Evolutionary conservation across 768 basidiomycete genomes (phyloP), one percentile per base, ranked within the genome.

Genomic region (Hydnomerulius pinastri): DNA sequence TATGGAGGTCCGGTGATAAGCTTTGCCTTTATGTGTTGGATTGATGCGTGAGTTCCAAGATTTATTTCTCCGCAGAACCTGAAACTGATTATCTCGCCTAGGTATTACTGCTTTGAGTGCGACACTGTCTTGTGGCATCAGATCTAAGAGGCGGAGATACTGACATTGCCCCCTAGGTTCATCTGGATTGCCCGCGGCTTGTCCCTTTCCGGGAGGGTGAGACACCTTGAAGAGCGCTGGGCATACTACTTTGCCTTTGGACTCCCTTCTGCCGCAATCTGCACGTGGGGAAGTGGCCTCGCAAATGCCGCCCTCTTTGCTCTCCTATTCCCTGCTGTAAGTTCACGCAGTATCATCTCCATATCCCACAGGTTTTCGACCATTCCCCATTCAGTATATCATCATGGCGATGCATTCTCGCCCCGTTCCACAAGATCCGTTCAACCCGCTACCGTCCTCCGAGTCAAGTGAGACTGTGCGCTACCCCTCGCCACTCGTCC

Each of bases 71-170:
- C 32, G 17, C 6, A 49, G 43, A 43, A 48, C 41, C 29, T 42
- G 5, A 27, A 43, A 42, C 20, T 56, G 35, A 51, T 35, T 4
- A 47, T 35, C n/a, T n/a, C n/a, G 4, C 43, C 15, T 41, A 92
- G 90, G 40, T 94, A 92, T 67, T 94, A 94, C 69, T 92, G 86
- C 68, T 94, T 93, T 60, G 92, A 94, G 90, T 92, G 63, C 71
- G 77, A 59, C 18, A 11, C 39, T 27, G 28, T 48, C 9, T 28
- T 39, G 47, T 15, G 51, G 23, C 47, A 41, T 48, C 29, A 30
- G 45, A 43, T 35, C 30, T 44, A 41, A 41, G 20, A 7, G 35
- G 41, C 12, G 36, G 15, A 24, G 33, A 53, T 36, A 36, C 55
- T 64, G 57, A 58, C 57, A 33, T 52, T 44, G 17, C 37, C 48